Base-by-base conservation (phyloP, 106 monocot species). In the Dioscorea dumetorum region DNA sequence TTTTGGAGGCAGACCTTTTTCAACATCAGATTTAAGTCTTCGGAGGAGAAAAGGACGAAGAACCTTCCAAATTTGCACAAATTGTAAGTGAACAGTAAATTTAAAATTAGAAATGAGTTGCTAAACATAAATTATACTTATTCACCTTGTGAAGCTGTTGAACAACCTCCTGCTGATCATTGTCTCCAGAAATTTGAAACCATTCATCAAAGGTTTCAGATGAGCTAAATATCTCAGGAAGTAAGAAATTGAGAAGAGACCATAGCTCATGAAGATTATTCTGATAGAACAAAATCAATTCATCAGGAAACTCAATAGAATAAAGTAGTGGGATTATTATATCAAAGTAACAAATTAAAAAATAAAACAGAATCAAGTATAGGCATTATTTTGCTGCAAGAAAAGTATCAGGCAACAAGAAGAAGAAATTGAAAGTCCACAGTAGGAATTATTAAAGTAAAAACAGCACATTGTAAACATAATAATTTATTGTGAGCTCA, bases 61-160 rank as follows among this genome's bases (percentile, higher is more conserved):
- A 72, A 95, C 91, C 94, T 95, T 75, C 22, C 78, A 54, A 54
- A 4, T 13, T 8, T 54, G 54, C 9, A 54, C 54, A 54, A 54
- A 54, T 53, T 19, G 19, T 54, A 0, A 12, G 18, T 41, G 54
- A 5, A 54, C 54, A 54, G 54, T 19, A 54, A 13, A 16, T 13
- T 5, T 54, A 0, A 54, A 54, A 19, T 19, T 41, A 41, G 41
- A 54, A 8, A 54, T 54, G 15, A 54, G 19, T 54, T 54, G 15
- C 10, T 8, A 41, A 10, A 41, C 54, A 54, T 19, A 54, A 54
- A 54, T 54, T 54, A 54, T 16, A 8, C 18, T 54, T 5, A 54
- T 24, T 70, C 57, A 99, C 97, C 92, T 99, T 99, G 67, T 99
- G 97, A 67, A 99, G 92, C 74, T 99, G 97, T 77, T 99, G 97